Percentiles rank a stretch among this genome's conserved stretches.
phyloP scores from a whole-genome alignment of 495 filamentous ascomycete species.

The Penicillium soppii region DNA sequence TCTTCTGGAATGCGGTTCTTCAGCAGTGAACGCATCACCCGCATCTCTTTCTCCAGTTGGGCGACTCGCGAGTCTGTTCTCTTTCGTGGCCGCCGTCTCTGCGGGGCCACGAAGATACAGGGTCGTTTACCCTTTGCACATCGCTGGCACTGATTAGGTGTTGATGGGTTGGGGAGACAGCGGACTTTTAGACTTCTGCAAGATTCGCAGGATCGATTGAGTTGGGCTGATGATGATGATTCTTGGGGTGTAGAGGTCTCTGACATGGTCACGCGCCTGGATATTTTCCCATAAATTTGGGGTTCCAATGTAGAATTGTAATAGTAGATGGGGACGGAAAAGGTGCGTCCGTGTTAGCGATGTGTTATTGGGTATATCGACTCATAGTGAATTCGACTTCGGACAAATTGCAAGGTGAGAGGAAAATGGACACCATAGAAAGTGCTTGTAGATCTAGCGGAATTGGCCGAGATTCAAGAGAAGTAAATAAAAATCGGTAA shows the following conservation, averaged over 20 bases:
- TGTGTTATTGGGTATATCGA: conserved; percentile 16
- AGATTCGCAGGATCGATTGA: conserved; percentile 77
- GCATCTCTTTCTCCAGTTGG: conserved; percentile 87
- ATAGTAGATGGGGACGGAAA: not conserved
- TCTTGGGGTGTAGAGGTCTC: conserved; percentile 35
- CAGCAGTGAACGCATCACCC: conserved; percentile 53
- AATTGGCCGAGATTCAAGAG: not conserved
- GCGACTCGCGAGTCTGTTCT: conserved; percentile 83
- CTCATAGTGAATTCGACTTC: conserved; percentile 17
- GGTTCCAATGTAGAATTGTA: not conserved
- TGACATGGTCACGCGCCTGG: conserved; percentile 35
- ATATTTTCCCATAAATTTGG: not conserved
- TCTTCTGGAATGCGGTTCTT: conserved; percentile 38
- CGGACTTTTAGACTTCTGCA: conserved; percentile 83
- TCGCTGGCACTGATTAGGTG: conserved; percentile 66
- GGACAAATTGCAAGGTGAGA: conserved; percentile 4
- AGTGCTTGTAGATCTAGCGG: not conserved
- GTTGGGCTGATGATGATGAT: conserved; percentile 23
- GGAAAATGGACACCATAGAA: not conserved
- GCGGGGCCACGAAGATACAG: conserved; percentile 78
- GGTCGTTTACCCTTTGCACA: conserved; percentile 73
- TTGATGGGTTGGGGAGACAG: conserved; percentile 68
- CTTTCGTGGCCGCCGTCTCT: conserved; percentile 73
- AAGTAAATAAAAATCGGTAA: no score
- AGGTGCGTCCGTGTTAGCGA: not conserved